Base-by-base conservation (phyloP, 495 filamentous ascomycete species). In the Lophiostoma macrostomum region DNA sequence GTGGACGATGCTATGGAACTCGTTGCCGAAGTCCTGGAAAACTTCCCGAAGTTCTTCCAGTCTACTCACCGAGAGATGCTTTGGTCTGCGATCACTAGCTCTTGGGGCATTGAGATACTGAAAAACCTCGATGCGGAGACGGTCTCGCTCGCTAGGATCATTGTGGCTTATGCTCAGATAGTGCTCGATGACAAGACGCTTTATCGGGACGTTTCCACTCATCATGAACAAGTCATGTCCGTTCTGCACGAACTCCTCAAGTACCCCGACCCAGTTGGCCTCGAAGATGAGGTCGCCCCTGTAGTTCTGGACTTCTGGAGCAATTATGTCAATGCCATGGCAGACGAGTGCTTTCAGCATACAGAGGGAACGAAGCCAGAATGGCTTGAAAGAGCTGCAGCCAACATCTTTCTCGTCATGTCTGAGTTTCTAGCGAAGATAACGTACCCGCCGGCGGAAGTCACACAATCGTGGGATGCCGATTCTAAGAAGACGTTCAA, bases 301-400 rank as follows among this genome's bases (percentile, higher is more conserved):
- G 78, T 81, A 3, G 82, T 84, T 2, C 73, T 96, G 23, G 87
- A 95, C 56, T 95, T 91, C 70, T 96, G 91, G 90, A 85, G 76
- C 10, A 78, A 76, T 3, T 85, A 81, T 53, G 76, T 82, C 18
- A 85, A 86, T 60, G 77, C 74, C 36, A 53, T 82, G 24, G 63
- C 74, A 20, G 74, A 67, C 24, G 56, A 49, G 14, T 54, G 58
- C 23, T 67, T 72, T 34, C 16, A 58, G 3, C 71, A 67, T 39
- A 66, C 67, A 4, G 64, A 64, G 18, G 60, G 36, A 23, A 29
- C 8, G 14, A 38, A 47, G 31, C 60, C 69, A 42, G 42, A 63
- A 36, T 75, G 72, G 70, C 51, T 72, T 41, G 61, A 59, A 5
- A 35, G 47, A 16, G 68, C 71, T 1, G 60, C 54, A 37, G 20